These are phyloP conservation scores for Vachellia pachyceras DNA, from an alignment of 306 rosid genomes.

Conservation along the genomic window DNA sequence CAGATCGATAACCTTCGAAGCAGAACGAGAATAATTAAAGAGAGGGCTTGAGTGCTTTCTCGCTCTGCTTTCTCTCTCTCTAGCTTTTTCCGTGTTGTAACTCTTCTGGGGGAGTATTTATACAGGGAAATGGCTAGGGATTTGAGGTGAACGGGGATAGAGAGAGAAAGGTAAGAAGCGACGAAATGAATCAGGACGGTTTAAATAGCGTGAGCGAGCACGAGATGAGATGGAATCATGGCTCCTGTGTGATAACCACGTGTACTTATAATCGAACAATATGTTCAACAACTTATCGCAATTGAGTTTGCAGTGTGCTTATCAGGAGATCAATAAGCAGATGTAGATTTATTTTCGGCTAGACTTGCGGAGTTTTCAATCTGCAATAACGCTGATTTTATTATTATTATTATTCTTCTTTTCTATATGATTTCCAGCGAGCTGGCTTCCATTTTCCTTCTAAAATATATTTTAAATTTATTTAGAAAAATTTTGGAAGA, in stretches of 20 bases:
- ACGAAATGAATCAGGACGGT: conserved; percentile 77
- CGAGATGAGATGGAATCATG: conserved; percentile 44
- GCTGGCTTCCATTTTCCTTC: conserved; percentile 8
- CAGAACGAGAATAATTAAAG: conserved; percentile 42
- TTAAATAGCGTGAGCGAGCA: conserved; percentile 81
- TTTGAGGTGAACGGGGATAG: conserved; percentile 58
- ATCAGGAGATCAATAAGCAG: conserved; percentile 45
- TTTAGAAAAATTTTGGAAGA: not conserved
- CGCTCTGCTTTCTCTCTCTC: conserved; percentile 81
- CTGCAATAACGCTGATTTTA: conserved; percentile 21
- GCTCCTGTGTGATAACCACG: not conserved
- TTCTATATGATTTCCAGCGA: conserved; percentile 3
- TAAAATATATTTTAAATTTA: not conserved
- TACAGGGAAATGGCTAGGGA: conserved; percentile 82
- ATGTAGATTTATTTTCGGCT: conserved; percentile 56
- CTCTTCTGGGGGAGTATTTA: conserved; percentile 72
- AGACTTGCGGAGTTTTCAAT: conserved; percentile 50
- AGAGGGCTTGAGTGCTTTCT: conserved; percentile 55
- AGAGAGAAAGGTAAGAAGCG: conserved; percentile 56
- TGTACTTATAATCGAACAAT: not conserved
- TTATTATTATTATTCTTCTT: not conserved
- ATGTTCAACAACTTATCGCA: not conserved
- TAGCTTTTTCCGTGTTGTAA: conserved; percentile 52
- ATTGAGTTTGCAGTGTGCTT: rapidly evolving
- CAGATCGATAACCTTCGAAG: conserved; percentile 79